Conservation (phyloP, 805 yeast genomes). For the Metschnikowia continentalis region DNA sequence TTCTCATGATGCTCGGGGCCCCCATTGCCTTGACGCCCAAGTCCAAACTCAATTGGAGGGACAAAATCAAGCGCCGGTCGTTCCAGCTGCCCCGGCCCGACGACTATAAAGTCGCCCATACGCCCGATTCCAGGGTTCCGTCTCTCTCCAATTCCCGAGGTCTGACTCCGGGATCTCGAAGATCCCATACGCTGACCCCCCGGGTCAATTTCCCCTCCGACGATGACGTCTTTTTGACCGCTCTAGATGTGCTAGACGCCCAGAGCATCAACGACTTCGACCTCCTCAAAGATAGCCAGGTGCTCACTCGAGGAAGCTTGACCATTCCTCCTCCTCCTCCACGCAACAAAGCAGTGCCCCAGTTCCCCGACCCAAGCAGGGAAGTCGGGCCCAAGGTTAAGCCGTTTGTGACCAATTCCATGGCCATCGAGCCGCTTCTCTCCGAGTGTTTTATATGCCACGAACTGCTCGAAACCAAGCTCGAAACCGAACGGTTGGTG, state of each 20-base stretch:
- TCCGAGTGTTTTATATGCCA: slow-evolving; percentile 48
- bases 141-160: slow-evolving; percentile 13
- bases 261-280: slow-evolving; percentile 9
- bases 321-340: slow-evolving; percentile 20
- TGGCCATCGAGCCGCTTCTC: neutral
- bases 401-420: slow-evolving; percentile 8
- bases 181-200: slow-evolving; percentile 2
- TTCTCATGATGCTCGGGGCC: slow-evolving; percentile 6
- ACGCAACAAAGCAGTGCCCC: neutral
- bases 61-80: slow-evolving; percentile 9
- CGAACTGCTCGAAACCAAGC: slow-evolving; percentile 44
- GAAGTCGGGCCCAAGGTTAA: slow-evolving; percentile 9
- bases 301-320: slow-evolving; percentile 10
- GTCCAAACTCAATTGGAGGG: slow-evolving; percentile 10
- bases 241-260: slow-evolving; percentile 16
- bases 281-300: slow-evolving; percentile 11
- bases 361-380: neutral
- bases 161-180: slow-evolving; percentile 11
- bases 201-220: neutral
- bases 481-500: slow-evolving; percentile 43
- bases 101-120: neutral
- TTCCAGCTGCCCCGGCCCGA: slow-evolving; percentile 2
- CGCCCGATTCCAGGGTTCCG: slow-evolving; percentile 9
- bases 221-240: slow-evolving; percentile 13
- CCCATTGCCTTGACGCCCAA: slow-evolving; percentile 4